Evolutionary conservation across 257 asterid species (phyloP).

Genomic region (Penstemon eatonii): DNA sequence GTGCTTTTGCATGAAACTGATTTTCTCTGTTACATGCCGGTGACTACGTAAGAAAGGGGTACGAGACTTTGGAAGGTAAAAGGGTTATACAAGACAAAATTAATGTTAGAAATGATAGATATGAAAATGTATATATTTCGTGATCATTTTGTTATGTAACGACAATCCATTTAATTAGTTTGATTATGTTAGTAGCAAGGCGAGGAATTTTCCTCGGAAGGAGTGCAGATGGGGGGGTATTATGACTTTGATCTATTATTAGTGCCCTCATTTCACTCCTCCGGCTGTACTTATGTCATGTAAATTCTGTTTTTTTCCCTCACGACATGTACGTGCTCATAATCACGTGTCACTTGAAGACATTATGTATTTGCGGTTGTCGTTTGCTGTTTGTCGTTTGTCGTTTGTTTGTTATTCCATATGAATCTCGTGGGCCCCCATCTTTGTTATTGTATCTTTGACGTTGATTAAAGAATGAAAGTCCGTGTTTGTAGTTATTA

Average conservation of each 20-base stretch:
- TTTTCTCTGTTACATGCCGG: neutral
- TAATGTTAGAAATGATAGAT: neutral
- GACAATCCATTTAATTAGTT: neutral
- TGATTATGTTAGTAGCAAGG: neutral
- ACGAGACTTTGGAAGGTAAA: neutral
- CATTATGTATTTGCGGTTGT: neutral
- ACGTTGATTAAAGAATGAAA: neutral
- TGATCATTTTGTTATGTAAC: neutral
- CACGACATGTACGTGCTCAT: neutral
- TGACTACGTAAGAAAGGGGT: neutral
- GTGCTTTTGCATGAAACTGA: no score
- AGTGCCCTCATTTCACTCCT: neutral
- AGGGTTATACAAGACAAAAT: neutral
- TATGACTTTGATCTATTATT: neutral
- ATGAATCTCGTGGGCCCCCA: neutral
- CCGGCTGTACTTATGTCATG: neutral
- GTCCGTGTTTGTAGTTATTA: neutral
- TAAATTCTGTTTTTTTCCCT: neutral
- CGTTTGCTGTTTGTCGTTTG: neutral
- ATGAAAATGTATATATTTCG: neutral
- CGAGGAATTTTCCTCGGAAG: neutral
- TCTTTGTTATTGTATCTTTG: neutral
- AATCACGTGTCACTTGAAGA: neutral
- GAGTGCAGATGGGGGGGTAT: neutral
- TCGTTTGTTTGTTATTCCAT: no score